These are phyloP conservation scores for Albatrellus ellisii DNA, from an alignment of 768 basidiomycete genomes.

Conservation along the genomic window DNA sequence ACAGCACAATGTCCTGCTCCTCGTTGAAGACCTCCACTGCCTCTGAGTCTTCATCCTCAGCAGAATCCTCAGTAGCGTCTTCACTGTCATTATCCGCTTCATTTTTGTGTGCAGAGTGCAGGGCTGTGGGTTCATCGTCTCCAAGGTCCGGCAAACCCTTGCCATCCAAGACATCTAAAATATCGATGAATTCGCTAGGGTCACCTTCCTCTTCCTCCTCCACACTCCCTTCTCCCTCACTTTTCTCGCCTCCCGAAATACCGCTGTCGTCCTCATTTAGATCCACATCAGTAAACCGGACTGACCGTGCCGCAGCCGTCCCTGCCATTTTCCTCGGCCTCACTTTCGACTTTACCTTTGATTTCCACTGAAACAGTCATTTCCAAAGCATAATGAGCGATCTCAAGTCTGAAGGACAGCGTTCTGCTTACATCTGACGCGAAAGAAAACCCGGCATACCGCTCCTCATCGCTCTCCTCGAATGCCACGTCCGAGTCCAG, in stretches of 20 bases:
- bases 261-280: constrained; percentile 40
- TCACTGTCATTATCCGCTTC: constrained; percentile 22
- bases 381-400: neutral
- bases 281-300: constrained; percentile 44
- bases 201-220: constrained; percentile 21
- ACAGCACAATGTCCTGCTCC: constrained; percentile 19
- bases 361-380: constrained; percentile 11
- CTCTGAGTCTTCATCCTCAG: constrained; percentile 32
- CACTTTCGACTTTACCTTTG: constrained; percentile 15
- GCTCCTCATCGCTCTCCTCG: constrained; percentile 72
- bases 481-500: constrained; percentile 78
- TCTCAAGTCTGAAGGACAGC: neutral
- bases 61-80: constrained; percentile 23
- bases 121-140: constrained; percentile 15
- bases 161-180: constrained; percentile 17
- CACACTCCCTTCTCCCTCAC: constrained; percentile 24
- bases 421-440: constrained; percentile 21
- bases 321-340: constrained; percentile 16
- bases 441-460: constrained; percentile 49
- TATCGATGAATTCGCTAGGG: constrained; percentile 16
- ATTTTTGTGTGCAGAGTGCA: neutral
- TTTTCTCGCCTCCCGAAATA: constrained; percentile 21
- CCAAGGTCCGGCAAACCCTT: constrained; percentile 14
- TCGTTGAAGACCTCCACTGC: constrained; percentile 25
- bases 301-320: constrained; percentile 14